These are phyloP conservation scores for Parascedosporium putredinis DNA, from an alignment of 2,329 filamentous ascomycete genomes.

Conservation along the genomic window DNA sequence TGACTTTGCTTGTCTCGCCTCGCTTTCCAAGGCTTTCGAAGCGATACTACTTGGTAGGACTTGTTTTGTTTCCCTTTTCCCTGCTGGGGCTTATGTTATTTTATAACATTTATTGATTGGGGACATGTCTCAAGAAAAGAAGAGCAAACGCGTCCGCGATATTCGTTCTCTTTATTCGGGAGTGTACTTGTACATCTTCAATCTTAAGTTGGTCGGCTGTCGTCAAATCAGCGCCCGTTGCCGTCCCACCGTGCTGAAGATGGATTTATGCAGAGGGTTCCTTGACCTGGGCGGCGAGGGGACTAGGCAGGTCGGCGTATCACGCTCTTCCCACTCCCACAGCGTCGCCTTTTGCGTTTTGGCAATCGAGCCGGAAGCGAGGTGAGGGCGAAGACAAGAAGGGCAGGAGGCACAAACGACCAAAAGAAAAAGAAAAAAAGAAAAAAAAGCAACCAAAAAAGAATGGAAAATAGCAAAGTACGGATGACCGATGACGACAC, in stretches of 20 bases:
- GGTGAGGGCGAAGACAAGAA: too few relatives aligned
- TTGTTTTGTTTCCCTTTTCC: too few relatives aligned
- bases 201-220: constrained; percentile 1
- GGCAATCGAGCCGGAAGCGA: too few relatives aligned
- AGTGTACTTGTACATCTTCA: neutral
- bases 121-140: too few relatives aligned
- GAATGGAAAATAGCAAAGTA: neutral
- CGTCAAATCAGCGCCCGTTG: constrained; percentile 4
- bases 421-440: neutral
- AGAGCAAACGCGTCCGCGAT: neutral
- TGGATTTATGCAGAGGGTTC: neutral
- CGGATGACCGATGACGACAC: constrained; percentile 3
- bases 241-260: constrained; percentile 2
- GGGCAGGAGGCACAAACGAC: too few relatives aligned
- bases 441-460: neutral
- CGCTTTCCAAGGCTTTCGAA: neutral
- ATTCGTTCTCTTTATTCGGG: neutral
- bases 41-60: too few relatives aligned
- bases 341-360: too few relatives aligned
- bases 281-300: neutral
- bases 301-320: neutral
- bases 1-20: neutral
- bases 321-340: too few relatives aligned
- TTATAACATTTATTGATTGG: too few relatives aligned
- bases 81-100: too few relatives aligned